phyloP scores from a whole-genome alignment of 108 stramenopile species.

The Cylindrotheca fusiformis region DNA sequence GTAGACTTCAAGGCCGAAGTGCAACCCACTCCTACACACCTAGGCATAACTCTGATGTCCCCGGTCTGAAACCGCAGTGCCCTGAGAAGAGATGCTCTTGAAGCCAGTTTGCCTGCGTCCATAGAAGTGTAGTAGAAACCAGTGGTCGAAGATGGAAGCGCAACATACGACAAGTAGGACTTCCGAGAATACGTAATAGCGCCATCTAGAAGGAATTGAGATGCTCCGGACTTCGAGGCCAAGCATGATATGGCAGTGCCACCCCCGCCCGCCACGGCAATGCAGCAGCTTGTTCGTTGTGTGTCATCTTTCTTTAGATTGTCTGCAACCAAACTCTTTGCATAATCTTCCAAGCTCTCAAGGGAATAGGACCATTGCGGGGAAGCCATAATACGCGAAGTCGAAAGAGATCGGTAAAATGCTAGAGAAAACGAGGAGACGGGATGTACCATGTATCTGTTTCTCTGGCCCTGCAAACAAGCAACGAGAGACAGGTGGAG shows the following conservation, averaged over 20 bases:
- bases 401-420: too few species aligned
- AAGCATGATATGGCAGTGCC: constrained; percentile 56
- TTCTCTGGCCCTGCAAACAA: too few species aligned
- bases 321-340: constrained; percentile 4
- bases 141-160: constrained; percentile 8
- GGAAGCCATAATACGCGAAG: too few species aligned
- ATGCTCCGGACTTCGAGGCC: constrained; percentile 71
- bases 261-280: constrained; percentile 65
- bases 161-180: constrained; percentile 61
- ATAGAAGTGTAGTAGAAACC: constrained; percentile 14
- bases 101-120: constrained; percentile 53
- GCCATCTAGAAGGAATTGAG: constrained; percentile 59
- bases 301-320: constrained; percentile 3
- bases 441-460: too few species aligned
- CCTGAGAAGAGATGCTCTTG: constrained; percentile 55
- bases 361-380: too few species aligned
- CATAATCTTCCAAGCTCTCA: constrained; percentile 9
- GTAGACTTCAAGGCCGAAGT: constrained; percentile 54
- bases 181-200: constrained; percentile 61
- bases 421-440: too few species aligned
- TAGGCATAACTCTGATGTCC: constrained; percentile 21
- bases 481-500: too few species aligned
- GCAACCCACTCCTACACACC: constrained; percentile 63
- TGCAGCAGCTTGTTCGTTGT: constrained; percentile 17
- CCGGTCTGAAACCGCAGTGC: constrained; percentile 39